These are phyloP conservation scores for Lactarius vividus DNA, from an alignment of 768 basidiomycete species.

Conservation along the genomic window DNA sequence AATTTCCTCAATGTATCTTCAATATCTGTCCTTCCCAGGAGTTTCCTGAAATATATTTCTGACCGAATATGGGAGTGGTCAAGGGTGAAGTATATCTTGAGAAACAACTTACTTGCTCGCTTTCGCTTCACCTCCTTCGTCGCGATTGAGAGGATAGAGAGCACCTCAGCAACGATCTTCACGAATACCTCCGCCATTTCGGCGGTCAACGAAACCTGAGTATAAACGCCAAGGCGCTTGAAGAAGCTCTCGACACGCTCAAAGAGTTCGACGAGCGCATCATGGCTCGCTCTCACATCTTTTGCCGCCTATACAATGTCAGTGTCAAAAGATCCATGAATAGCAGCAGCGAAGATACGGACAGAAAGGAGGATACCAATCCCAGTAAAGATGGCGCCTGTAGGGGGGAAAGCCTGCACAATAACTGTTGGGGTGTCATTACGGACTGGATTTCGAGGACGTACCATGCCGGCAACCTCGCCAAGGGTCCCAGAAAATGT, in stretches of 20 bases:
- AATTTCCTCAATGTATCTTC: not conserved
- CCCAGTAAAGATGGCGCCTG: not conserved
- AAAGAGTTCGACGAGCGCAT: slow-evolving; percentile 4
- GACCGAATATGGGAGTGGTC: not conserved
- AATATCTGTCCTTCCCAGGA: slow-evolving; percentile 3
- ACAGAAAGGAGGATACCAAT: slow-evolving; percentile 10
- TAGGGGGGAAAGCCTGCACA: not conserved
- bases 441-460: not conserved
- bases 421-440: too few species aligned
- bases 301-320: not conserved
- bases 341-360: not conserved
- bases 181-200: slow-evolving; percentile 3
- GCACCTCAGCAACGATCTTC: slow-evolving; percentile 3
- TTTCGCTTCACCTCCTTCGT: not conserved
- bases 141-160: slow-evolving; percentile 6
- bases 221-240: slow-evolving; percentile 3
- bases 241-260: not conserved
- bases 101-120: not conserved
- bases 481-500: not conserved
- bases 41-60: slow-evolving; percentile 4
- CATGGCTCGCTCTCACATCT: not conserved
- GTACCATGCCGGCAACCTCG: not conserved
- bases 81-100: not conserved
- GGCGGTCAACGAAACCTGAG: not conserved
- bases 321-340: not conserved